These are phyloP conservation scores for Diospyros kaki DNA, from an alignment of 148 eudicot genomes.

Conservation along the genomic window DNA sequence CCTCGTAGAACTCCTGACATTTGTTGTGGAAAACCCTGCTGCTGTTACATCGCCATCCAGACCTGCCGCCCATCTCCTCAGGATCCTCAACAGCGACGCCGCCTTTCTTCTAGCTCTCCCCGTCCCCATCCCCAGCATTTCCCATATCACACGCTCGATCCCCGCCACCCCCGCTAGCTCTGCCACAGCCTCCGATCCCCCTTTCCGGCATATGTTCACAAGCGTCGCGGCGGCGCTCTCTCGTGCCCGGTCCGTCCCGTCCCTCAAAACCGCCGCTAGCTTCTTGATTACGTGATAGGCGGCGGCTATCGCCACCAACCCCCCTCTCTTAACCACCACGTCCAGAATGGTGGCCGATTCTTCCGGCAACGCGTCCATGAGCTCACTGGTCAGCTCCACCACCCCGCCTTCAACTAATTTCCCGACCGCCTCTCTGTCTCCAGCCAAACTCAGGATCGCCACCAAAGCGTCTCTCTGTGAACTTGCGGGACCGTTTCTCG, in stretches of 20 bases:
- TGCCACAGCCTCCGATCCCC: slow-evolving; percentile 71
- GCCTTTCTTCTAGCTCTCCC: slow-evolving; percentile 76
- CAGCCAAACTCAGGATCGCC: slow-evolving; percentile 68
- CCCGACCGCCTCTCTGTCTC: slow-evolving; percentile 69
- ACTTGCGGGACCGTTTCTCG: slow-evolving; percentile 48
- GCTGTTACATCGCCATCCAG: slow-evolving; percentile 33
- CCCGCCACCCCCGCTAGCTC: slow-evolving; percentile 59
- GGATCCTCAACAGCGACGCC: slow-evolving; percentile 66
- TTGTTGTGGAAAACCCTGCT: slow-evolving; percentile 32
- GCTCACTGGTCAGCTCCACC: slow-evolving; percentile 42
- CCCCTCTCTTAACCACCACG: slow-evolving; percentile 74
- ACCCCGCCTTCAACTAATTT: slow-evolving; percentile 65
- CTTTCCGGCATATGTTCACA: slow-evolving; percentile 70
- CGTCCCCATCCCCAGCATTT: slow-evolving; percentile 70
- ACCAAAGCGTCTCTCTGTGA: slow-evolving; percentile 73
- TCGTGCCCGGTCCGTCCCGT: slow-evolving; percentile 58
- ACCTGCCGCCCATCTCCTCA: slow-evolving; percentile 88
- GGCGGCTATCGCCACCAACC: slow-evolving; percentile 55
- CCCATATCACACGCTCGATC: slow-evolving; percentile 79
- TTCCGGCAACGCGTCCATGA: slow-evolving; percentile 54
- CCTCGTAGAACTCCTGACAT: slow-evolving; percentile 14
- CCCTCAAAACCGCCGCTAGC: slow-evolving; percentile 46
- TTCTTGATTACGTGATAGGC: slow-evolving; percentile 39
- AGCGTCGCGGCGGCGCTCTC: slow-evolving; percentile 79
- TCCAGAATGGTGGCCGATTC: slow-evolving; percentile 64